Conservation (phyloP, 164 flowering plant species). For the Aristolochia contorta region DNA sequence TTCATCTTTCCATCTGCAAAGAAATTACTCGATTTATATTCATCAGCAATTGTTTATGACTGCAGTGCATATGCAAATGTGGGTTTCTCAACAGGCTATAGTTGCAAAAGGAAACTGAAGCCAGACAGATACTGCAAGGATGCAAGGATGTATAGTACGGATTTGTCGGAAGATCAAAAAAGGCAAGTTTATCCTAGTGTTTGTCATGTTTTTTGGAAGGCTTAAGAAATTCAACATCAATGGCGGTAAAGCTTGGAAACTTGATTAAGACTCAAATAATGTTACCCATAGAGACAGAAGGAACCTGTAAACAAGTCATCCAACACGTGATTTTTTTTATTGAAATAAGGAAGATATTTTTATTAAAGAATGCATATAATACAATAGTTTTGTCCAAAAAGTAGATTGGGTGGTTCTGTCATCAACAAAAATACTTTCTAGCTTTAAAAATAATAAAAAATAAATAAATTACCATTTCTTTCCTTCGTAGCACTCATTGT, state of each 20-base stretch:
- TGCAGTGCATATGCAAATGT: conserved; percentile 73
- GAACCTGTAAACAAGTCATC: not conserved
- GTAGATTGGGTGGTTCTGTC: not conserved
- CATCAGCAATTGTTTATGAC: not conserved
- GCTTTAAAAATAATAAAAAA: not conserved
- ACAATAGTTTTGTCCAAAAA: too few relatives aligned
- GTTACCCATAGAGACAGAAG: too few relatives aligned
- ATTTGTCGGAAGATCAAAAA: conserved; percentile 38
- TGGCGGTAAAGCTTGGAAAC: conserved; percentile 46
- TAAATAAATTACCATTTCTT: not conserved
- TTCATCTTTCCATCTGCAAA: not conserved
- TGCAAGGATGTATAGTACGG: conserved; percentile 36
- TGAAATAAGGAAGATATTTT: too few relatives aligned
- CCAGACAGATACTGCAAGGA: conserved; percentile 27
- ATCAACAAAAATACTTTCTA: not conserved
- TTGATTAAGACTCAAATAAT: not conserved
- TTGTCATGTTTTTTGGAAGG: conserved; percentile 65
- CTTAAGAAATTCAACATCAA: conserved; percentile 45
- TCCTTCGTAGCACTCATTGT: too few relatives aligned
- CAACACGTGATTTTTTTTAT: not conserved
- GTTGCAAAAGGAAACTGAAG: conserved; percentile 31
- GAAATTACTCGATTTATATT: not conserved
- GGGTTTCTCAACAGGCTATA: conserved; percentile 59
- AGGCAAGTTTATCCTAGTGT: conserved; percentile 43
- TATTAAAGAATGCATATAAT: not conserved